Evolutionary conservation across 805 yeast species (phyloP).

Genomic region (Metschnikowia proteae): DNA sequence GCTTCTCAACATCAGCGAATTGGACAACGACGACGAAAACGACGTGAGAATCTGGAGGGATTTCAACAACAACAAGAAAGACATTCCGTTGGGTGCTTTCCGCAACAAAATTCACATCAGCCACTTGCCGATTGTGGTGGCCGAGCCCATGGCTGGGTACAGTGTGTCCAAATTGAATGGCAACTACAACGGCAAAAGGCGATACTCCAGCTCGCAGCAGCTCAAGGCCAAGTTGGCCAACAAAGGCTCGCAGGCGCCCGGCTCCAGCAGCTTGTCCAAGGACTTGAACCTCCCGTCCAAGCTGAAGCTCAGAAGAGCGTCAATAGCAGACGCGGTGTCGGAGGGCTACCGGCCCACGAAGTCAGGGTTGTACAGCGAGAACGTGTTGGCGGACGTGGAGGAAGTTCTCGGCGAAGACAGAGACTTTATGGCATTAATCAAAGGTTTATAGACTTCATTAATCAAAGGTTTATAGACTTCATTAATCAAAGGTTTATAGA

Average conservation of each 20-base stretch:
- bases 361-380: conserved; percentile 73
- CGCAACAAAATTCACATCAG: conserved; percentile 53
- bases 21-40: conserved; percentile 67
- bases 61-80: conserved; percentile 41
- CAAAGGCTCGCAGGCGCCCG: conserved; percentile 9
- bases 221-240: conserved; percentile 14
- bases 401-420: conserved; percentile 56
- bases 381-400: conserved; percentile 70
- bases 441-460: conserved; percentile 23
- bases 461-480: conserved; percentile 37
- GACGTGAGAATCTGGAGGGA: conserved; percentile 48
- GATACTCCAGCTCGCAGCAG: conserved; percentile 12
- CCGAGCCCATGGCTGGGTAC: conserved; percentile 26
- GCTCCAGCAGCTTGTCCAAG: conserved; percentile 10
- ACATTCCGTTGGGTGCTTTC: conserved; percentile 85
- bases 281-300: conserved; percentile 24
- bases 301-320: conserved; percentile 53
- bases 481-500: conserved; percentile 29
- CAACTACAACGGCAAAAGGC: conserved; percentile 20
- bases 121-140: conserved; percentile 24
- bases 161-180: conserved; percentile 26
- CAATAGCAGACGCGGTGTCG: conserved; percentile 68
- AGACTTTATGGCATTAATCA: conserved; percentile 42
- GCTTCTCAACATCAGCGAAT: conserved; percentile 79
- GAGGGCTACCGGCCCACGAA: conserved; percentile 75